phyloP scores from a whole-genome alignment of 257 asterid genomes.

The Nicotiana knightiana region DNA sequence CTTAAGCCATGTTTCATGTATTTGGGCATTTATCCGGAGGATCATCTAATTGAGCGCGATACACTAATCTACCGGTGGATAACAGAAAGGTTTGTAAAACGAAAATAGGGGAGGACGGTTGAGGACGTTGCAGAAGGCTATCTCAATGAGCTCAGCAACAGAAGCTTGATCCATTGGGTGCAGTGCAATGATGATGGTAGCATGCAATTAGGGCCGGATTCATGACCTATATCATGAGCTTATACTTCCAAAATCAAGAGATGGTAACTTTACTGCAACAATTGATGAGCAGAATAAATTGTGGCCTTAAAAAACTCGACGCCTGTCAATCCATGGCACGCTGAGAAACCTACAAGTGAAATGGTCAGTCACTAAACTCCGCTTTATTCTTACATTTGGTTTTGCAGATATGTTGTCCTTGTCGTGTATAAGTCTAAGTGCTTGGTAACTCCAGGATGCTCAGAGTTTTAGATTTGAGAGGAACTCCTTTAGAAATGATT shows the following conservation, averaged over 20 bases:
- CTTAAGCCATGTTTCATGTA: slow-evolving; percentile 30
- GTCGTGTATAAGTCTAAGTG: slow-evolving; percentile 14
- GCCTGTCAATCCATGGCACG: slow-evolving; percentile 26
- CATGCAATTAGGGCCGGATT: slow-evolving; percentile 20
- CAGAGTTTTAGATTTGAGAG: slow-evolving; percentile 23
- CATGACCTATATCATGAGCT: slow-evolving; percentile 23
- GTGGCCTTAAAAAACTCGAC: slow-evolving; percentile 25
- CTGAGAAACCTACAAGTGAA: background rate
- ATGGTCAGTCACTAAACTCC: slow-evolving; percentile 16
- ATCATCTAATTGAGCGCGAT: slow-evolving; percentile 18
- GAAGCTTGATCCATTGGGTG: slow-evolving; percentile 26
- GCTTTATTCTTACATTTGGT: slow-evolving; percentile 21
- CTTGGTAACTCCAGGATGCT: slow-evolving; percentile 17
- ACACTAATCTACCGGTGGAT: slow-evolving; percentile 28
- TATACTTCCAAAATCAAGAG: no score
- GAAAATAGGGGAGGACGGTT: slow-evolving; percentile 18
- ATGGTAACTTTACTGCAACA: no score
- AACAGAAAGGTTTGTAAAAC: slow-evolving; percentile 28
- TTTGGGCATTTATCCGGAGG: slow-evolving; percentile 34
- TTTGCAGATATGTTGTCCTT: slow-evolving; percentile 9
- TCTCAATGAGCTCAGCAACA: slow-evolving; percentile 34
- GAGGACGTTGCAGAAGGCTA: slow-evolving; percentile 37
- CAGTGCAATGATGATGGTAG: slow-evolving; percentile 25
- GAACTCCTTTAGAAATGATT: slow-evolving; percentile 18
- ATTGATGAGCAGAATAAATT: background rate